Base-by-base conservation (phyloP, 164 flowering plant species). In the Brasenia schreberi region DNA sequence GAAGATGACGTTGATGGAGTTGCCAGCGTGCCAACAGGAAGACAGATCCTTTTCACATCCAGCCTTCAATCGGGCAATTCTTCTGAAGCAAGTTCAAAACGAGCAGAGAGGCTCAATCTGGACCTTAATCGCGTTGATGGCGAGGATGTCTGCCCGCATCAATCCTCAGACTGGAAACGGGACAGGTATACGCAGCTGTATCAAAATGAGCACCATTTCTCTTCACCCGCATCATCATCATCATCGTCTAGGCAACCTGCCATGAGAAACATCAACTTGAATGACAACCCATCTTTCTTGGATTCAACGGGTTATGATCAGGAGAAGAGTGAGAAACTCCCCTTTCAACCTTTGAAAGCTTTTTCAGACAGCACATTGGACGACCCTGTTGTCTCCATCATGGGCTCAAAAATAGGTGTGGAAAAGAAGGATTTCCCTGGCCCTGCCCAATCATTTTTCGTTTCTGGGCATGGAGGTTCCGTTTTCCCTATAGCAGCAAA, bases 61-160 rank as follows among this genome's bases (percentile, higher is more conserved):
- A 76, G 82, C 67, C 71, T 78, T 18, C 83, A 71, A 64, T 83
- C 87, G 6, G 82, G 79, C 39, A 86, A 84, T 65, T 85, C 91
- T 72, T 84, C 76, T 4, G 95, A 88, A 66, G 75, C 75, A 19
- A 84, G 84, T 71, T 79, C 89, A 6, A 82, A 67, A 72, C 84
- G 73, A 78, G 77, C 83, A n/a, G 87, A 80, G 69, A 79, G 73
- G 76, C 66, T 81, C 42, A 74, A 79, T 39, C 78, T 85, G 68
- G 99, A 94, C 76, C 77, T 94, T 6, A 94, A 94, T 70, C 73
- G 76, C n/a, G 62, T 68, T 18, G 96, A 88, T 59, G 84, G 80
- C 62, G 87, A 79, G 56, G 85, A 81, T 66, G 79, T 77, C 62
- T 49, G 61, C 61, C 18, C 39, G 16, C 27, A 58, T 23, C 76